These are phyloP conservation scores for Cladosporium sp. DNA, from an alignment of 2,329 filamentous ascomycete species.

Conservation along the genomic window DNA sequence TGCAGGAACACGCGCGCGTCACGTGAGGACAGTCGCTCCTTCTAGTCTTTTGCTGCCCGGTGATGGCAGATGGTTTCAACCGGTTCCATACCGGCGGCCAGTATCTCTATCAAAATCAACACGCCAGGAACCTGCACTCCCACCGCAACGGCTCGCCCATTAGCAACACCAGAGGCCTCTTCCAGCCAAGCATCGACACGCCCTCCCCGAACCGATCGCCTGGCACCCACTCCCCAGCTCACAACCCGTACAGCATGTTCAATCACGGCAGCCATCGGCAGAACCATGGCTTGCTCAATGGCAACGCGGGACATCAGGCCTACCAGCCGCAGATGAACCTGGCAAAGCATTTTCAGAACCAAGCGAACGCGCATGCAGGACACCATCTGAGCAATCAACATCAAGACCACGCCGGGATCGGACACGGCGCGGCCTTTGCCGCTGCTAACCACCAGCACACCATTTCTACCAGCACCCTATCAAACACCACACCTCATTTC, in stretches of 20 bases:
- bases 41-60: conserved; percentile 35
- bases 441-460: conserved; percentile 55
- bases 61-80: conserved; percentile 66
- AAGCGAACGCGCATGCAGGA: conserved; percentile 44
- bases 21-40: conserved; percentile 10
- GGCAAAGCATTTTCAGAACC: conserved; percentile 66
- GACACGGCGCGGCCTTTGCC: conserved; percentile 53
- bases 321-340: conserved; percentile 54
- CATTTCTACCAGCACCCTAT: conserved; percentile 57
- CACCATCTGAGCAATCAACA: conserved; percentile 41
- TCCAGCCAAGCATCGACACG: conserved; percentile 44
- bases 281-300: conserved; percentile 73
- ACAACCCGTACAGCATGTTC: conserved; percentile 65
- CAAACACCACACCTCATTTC: conserved; percentile 62
- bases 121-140: conserved; percentile 41
- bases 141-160: conserved; percentile 46
- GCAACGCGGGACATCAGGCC: conserved; percentile 57
- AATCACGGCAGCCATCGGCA: conserved; percentile 62
- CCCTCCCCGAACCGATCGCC: conserved; percentile 57
- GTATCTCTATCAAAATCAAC: conserved; percentile 55
- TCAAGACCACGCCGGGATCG: conserved; percentile 44
- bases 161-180: conserved; percentile 34
- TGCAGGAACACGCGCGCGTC: conserved; percentile 13
- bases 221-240: conserved; percentile 47
- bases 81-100: conserved; percentile 60